phyloP scores from a whole-genome alignment of 768 basidiomycete species.

The Boletus patriciae region DNA sequence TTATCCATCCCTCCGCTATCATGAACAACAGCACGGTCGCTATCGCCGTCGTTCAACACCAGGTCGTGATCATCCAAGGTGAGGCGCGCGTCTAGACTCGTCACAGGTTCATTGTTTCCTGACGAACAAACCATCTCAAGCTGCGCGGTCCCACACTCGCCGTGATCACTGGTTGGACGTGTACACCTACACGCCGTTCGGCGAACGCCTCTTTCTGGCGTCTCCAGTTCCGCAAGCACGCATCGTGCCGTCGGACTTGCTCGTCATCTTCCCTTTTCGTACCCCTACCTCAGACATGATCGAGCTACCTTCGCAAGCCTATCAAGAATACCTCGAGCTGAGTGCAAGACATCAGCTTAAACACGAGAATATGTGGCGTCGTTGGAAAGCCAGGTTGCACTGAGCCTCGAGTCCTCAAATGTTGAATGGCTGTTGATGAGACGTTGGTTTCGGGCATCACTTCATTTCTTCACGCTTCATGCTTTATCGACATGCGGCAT shows the following conservation, averaged over 20 bases:
- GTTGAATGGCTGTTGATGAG: not conserved
- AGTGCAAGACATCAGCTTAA: slow-evolving; percentile 52
- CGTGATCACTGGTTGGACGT: slow-evolving; percentile 66
- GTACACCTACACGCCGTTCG: slow-evolving; percentile 62
- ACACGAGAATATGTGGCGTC: slow-evolving; percentile 59
- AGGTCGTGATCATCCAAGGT: slow-evolving; percentile 72
- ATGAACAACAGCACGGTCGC: slow-evolving; percentile 61
- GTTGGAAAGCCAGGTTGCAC: slow-evolving; percentile 39
- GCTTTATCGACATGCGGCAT: not conserved
- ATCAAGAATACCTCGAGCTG: slow-evolving; percentile 56
- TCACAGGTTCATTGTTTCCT: not conserved
- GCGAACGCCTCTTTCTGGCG: slow-evolving; percentile 64
- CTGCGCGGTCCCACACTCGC: slow-evolving; percentile 52
- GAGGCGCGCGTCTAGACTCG: slow-evolving; percentile 5
- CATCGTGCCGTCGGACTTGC: slow-evolving; percentile 57
- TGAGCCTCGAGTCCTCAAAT: not conserved
- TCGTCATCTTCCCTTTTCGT: slow-evolving; percentile 49
- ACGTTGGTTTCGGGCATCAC: not conserved
- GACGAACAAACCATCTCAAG: slow-evolving; percentile 34
- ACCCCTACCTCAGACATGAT: slow-evolving; percentile 52
- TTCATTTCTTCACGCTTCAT: not conserved
- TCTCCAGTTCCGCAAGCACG: slow-evolving; percentile 60
- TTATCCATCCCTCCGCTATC: slow-evolving; percentile 23
- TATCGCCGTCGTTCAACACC: slow-evolving; percentile 65
- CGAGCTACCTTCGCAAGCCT: slow-evolving; percentile 61